Evolutionary conservation across 805 yeast species (phyloP), one percentile per base, ranked within the genome.

Genomic region (Zygosaccharomyces rouxii): DNA sequence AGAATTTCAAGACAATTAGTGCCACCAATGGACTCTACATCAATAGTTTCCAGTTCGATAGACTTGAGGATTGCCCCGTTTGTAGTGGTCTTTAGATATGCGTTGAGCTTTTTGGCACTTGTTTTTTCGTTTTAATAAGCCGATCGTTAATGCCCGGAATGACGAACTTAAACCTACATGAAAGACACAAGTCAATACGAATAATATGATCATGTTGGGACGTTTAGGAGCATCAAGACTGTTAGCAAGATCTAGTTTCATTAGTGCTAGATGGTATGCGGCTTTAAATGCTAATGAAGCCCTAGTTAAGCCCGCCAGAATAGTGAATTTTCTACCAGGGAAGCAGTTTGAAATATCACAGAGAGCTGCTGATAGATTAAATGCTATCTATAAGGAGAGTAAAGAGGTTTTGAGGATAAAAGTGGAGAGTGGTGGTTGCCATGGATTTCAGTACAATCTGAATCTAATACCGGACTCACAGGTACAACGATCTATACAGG

Each of bases 381-480:
- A 51, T 1, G 53, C 57, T 23, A 66, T 66, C 4, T 57, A 57
- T 38, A 48, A 52, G 18, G 59, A 53, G 5, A 52, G 58, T 18
- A 53, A 53, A 26, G 68, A 64, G 39, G 88, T 89, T 0, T 70
- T 92, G 16, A 72, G 85, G 44, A 79, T 92, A 3, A 71, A 75
- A 10, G 97, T 94, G 7, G 97, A 89, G 58, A 85, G 95, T 60
- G 99, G 99, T 7, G 99, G 99, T 1, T 94, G 99, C 65, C 99
- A 94, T 66, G 99, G 99, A 16, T 94, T 88, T 68, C 98, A 94
- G 67, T 94, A 94, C 63, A 77, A 84, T 54, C 71, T 94, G 60
- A 77, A 80, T 46, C 73, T 94, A 39, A 75, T 81, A 3, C 75
- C 77, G 0, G 68, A 63, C 13, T 66, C 68, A 28, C 67, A 67